Percentiles rank a stretch among this genome's conserved stretches.
phyloP scores from a whole-genome alignment of 148 eudicot species.

The Selenicereus undatus region DNA sequence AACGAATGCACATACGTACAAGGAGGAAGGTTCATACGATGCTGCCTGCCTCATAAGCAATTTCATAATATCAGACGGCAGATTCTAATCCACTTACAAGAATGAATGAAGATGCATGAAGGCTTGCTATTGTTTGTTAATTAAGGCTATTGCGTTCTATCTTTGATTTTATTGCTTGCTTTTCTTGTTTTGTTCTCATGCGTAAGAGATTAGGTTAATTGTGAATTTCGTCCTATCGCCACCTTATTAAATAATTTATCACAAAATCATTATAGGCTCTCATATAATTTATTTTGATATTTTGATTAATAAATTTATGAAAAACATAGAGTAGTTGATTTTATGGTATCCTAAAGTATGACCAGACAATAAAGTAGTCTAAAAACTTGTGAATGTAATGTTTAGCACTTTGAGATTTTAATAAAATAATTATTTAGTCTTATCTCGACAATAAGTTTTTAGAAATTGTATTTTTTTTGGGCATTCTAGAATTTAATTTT shows the following conservation, averaged over 20 bases:
- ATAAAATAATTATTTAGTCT: too few relatives aligned
- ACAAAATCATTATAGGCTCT: not conserved
- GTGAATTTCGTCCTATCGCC: not conserved
- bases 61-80: not conserved
- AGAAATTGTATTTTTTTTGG: too few relatives aligned
- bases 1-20: not conserved
- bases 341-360: too few relatives aligned
- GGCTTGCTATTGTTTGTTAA: not conserved
- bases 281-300: too few relatives aligned
- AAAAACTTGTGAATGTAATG: too few relatives aligned
- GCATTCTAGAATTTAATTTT: too few relatives aligned
- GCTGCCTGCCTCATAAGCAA: not conserved
- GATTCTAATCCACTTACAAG: not conserved
- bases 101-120: not conserved
- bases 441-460: too few relatives aligned
- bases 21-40: not conserved
- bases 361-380: too few relatives aligned
- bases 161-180: not conserved
- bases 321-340: too few relatives aligned
- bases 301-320: too few relatives aligned
- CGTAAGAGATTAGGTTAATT: not conserved
- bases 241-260: too few relatives aligned
- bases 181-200: not conserved
- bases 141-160: slow-evolving; percentile 1
- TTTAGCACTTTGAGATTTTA: too few relatives aligned